Percentiles rank a stretch among this genome's conserved stretches.
Conservation (phyloP, 768 basidiomycete species). For the Chiua virens region DNA sequence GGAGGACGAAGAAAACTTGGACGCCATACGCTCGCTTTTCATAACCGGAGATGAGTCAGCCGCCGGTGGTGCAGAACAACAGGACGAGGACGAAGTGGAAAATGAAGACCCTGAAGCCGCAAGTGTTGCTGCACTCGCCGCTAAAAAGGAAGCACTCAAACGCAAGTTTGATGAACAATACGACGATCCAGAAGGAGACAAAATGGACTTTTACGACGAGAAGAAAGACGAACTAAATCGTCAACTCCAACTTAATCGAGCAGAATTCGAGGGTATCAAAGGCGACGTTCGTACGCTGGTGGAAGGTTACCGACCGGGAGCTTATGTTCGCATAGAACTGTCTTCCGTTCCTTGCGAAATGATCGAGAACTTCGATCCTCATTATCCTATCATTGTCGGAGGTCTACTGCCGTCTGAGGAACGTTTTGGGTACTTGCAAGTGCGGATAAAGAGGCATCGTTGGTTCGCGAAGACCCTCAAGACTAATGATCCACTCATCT, state of each 20-base stretch:
- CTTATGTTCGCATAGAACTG: slow-evolving; percentile 92
- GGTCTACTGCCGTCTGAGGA: slow-evolving; percentile 90
- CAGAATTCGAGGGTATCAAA: slow-evolving; percentile 82
- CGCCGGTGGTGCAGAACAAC: slow-evolving; percentile 38
- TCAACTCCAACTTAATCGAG: slow-evolving; percentile 78
- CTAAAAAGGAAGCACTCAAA: slow-evolving; percentile 90
- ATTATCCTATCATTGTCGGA: slow-evolving; percentile 88
- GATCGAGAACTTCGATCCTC: slow-evolving; percentile 89
- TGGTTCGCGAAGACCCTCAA: slow-evolving; percentile 93
- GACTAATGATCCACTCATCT: slow-evolving; percentile 94
- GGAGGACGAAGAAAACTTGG: slow-evolving; percentile 83
- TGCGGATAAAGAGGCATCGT: slow-evolving; percentile 93
- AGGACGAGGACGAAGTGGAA: slow-evolving; percentile 40
- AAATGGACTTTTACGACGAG: slow-evolving; percentile 86
- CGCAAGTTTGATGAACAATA: slow-evolving; percentile 97
- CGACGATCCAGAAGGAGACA: slow-evolving; percentile 79
- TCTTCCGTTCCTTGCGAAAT: slow-evolving; percentile 84
- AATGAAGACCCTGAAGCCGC: slow-evolving; percentile 33
- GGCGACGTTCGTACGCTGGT: slow-evolving; percentile 76
- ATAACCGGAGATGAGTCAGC: slow-evolving; percentile 67
- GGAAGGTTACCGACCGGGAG: slow-evolving; percentile 88
- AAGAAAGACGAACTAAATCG: slow-evolving; percentile 90
- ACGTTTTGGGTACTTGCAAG: slow-evolving; percentile 90
- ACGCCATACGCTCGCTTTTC: slow-evolving; percentile 85
- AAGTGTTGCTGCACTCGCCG: slow-evolving; percentile 58